Evolutionary conservation across 495 filamentous ascomycete genomes (phyloP).

Genomic region (Penicillium subrubescens): DNA sequence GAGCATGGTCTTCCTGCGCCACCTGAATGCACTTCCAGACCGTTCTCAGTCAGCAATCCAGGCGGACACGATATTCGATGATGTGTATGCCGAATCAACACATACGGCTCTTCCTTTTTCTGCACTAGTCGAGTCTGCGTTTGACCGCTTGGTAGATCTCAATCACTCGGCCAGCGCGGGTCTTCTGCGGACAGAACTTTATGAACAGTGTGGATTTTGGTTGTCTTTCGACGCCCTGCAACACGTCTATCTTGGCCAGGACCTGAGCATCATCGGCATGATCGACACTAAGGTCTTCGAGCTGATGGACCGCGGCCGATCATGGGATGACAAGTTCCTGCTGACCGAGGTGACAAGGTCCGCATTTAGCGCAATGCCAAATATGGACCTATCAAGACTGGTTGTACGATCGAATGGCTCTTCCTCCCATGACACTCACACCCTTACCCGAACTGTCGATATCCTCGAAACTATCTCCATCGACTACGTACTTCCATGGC

Average conservation of each 20-base stretch:
- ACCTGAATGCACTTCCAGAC: conserved; percentile 44
- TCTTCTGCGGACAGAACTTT: conserved; percentile 65
- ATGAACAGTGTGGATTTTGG: conserved; percentile 68
- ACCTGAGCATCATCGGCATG: conserved; percentile 62
- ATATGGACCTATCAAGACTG: conserved; percentile 62
- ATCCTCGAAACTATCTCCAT: conserved; percentile 60
- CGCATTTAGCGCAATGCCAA: conserved; percentile 55
- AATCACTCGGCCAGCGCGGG: conserved; percentile 69
- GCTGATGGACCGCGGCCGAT: conserved; percentile 66
- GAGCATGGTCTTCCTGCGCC: conserved; percentile 77
- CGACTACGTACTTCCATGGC: conserved; percentile 73
- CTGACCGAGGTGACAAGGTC: conserved; percentile 78
- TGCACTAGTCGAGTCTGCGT: conserved; percentile 67
- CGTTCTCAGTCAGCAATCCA: conserved; percentile 28
- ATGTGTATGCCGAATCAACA: conserved; percentile 46
- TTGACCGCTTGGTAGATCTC: conserved; percentile 70
- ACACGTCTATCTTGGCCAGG: conserved; percentile 69
- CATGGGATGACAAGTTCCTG: conserved; percentile 82
- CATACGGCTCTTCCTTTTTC: conserved; percentile 68
- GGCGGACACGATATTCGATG: conserved; percentile 54
- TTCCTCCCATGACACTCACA: conserved; percentile 10
- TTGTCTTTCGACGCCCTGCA: conserved; percentile 67
- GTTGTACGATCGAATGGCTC: conserved; percentile 46
- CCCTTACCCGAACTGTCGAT: conserved; percentile 42
- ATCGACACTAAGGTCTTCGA: conserved; percentile 76